Percentiles rank a stretch among this genome's conserved stretches.
phyloP scores from a whole-genome alignment of 768 basidiomycete species.

The Collybiopsis luxurians region DNA sequence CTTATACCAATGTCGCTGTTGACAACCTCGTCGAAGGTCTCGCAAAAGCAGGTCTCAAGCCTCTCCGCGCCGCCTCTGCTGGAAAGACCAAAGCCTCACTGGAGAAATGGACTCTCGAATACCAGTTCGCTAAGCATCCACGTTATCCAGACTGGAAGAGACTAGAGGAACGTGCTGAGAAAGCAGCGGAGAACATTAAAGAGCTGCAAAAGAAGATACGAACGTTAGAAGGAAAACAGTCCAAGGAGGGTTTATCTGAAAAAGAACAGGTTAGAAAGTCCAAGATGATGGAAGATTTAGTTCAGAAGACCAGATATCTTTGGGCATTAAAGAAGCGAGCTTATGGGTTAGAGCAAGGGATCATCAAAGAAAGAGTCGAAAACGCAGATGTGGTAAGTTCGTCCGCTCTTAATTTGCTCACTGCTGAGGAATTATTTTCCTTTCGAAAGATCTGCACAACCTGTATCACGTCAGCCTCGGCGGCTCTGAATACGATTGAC shows the following conservation, averaged over 20 bases:
- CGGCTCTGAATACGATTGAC: constrained; percentile 66
- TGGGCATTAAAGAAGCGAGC: constrained; percentile 36
- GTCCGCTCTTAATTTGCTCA: neutral
- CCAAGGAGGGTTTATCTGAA: constrained; percentile 7
- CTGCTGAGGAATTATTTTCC: neutral
- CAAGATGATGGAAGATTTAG: constrained; percentile 31
- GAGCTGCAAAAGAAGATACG: constrained; percentile 11
- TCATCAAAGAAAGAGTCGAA: constrained; percentile 61
- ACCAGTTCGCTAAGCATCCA: constrained; percentile 60
- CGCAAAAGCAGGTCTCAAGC: constrained; percentile 55
- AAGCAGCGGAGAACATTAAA: constrained; percentile 13
- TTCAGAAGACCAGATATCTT: constrained; percentile 24
- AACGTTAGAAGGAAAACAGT: constrained; percentile 17
- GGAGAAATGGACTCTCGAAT: constrained; percentile 56
- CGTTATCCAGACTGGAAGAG: constrained; percentile 42
- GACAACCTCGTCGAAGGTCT: constrained; percentile 87
- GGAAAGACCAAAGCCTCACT: constrained; percentile 60
- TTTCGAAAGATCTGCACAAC: constrained; percentile 74
- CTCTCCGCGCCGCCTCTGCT: constrained; percentile 72
- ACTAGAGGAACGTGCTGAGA: constrained; percentile 27
- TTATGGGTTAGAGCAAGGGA: constrained; percentile 56
- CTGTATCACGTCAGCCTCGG: constrained; percentile 74
- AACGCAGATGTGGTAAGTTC: constrained; percentile 70
- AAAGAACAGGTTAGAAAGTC: constrained; percentile 19
- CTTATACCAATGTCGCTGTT: constrained; percentile 91